Base-by-base conservation (phyloP, 208 protist species). In the Trypanosoma avium region DNA sequence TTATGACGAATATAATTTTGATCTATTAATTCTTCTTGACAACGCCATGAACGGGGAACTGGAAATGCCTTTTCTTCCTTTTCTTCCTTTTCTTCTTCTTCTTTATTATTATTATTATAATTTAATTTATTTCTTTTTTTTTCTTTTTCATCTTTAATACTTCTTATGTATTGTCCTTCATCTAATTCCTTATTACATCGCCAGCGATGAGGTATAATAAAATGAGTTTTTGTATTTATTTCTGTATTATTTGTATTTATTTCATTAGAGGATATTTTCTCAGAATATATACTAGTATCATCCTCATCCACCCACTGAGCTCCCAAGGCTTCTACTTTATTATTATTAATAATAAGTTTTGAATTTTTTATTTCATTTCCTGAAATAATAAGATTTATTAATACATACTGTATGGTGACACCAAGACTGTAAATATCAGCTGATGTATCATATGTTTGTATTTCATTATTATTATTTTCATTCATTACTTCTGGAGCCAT, bases 361-460 rank as follows among this genome's bases (percentile, higher is more conserved):
- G n/a, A n/a, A n/a, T n/a, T n/a, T n/a, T n/a, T n/a, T n/a, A n/a
- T n/a, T n/a, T n/a, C n/a, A n/a, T n/a, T n/a, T n/a, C n/a, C n/a
- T n/a, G n/a, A n/a, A n/a, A n/a, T n/a, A n/a, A n/a, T 56, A 22
- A 50, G 22, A 35, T 67, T 9, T 5, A 70, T 27, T 38, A 74
- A 9, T 6, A 67, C 3, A 29, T 61, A 52, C 67, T 79, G 73
- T 17, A 73, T 30, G n/a, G 67, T 79, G 24, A 67, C 67, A 22
- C 73, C 73, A n/a, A 79, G 61, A 50, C 67, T 70, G 50, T 71
- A 79, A 19, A 79, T 60, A 43, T 79, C 73, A 4, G 73, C 73
- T 13, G 19, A 46, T 5, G 38, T 35, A 8, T 35, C 61, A 24
- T 79, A 74, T 17, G 3, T n/a, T 10, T 42, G 27, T 21, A 48